Percentiles rank a stretch among this genome's conserved stretches.
Evolutionary conservation across 2,329 filamentous ascomycete genomes (phyloP).

Genomic region (Pseudogymnoascus sp.): DNA sequence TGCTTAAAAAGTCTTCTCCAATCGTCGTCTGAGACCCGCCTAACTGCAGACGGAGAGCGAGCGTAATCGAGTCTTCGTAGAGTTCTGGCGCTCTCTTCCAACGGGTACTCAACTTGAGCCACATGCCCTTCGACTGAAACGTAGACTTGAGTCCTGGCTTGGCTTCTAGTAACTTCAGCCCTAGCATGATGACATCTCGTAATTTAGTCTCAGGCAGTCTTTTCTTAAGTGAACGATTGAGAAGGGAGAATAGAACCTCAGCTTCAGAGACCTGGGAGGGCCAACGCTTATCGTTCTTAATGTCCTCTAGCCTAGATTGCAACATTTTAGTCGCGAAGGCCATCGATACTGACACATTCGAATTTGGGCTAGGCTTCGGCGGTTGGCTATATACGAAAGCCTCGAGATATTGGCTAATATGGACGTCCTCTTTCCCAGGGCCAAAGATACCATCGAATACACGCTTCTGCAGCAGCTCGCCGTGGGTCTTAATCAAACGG

Average conservation of each 20-base stretch:
- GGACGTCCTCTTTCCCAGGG: neutral
- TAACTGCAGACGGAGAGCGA: slow-evolving; percentile 13
- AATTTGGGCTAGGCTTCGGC: neutral
- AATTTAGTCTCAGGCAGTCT: slow-evolving; percentile 8
- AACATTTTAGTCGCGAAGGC: slow-evolving; percentile 14
- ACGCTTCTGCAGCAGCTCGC: slow-evolving; percentile 12
- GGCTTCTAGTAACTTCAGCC: slow-evolving; percentile 12
- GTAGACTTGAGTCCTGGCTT: slow-evolving; percentile 8
- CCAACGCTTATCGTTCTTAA: slow-evolving; percentile 11
- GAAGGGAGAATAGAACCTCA: slow-evolving; percentile 12
- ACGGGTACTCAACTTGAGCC: slow-evolving; percentile 10
- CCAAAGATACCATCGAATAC: slow-evolving; percentile 12
- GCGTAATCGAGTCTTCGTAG: slow-evolving; percentile 11
- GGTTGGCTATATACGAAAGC: slow-evolving; percentile 12
- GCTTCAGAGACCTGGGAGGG: slow-evolving; percentile 10
- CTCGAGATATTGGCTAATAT: slow-evolving; percentile 12
- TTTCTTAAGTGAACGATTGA: slow-evolving; percentile 11
- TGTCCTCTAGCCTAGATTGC: slow-evolving; percentile 12
- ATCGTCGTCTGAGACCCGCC: slow-evolving; percentile 10
- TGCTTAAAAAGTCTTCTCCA: slow-evolving; percentile 9
- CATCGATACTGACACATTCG: slow-evolving; percentile 16
- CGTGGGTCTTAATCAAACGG: slow-evolving; percentile 8
- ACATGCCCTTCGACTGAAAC: slow-evolving; percentile 9
- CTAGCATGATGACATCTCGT: slow-evolving; percentile 12
- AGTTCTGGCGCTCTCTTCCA: slow-evolving; percentile 12